These are phyloP conservation scores for Pythium guiyangense DNA, from an alignment of 352 stramenopile species.

Conservation along the genomic window DNA sequence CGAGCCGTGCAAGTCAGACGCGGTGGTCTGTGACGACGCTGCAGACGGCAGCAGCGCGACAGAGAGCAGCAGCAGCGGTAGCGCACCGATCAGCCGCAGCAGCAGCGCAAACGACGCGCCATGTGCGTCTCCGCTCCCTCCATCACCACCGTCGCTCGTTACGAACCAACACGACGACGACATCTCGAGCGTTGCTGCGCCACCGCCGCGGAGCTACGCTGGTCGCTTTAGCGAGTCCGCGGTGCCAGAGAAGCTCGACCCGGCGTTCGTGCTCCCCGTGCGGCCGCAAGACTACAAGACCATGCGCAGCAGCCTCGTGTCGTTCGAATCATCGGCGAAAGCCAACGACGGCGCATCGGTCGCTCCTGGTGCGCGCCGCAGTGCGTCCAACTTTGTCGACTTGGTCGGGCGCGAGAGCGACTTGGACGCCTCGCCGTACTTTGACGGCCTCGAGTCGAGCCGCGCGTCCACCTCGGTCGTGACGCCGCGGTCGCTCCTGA, in stretches of 20 bases:
- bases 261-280: conserved; percentile 33
- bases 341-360: conserved; percentile 10
- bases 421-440: conserved; percentile 53
- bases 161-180: conserved; percentile 1
- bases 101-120: not conserved
- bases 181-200: not conserved
- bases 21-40: not conserved
- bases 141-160: too few relatives aligned
- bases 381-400: conserved; percentile 19
- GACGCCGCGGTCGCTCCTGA: conserved; percentile 27
- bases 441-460: conserved; percentile 27
- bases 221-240: conserved; percentile 18
- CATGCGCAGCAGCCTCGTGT: conserved; percentile 57
- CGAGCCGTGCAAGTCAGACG: too few relatives aligned
- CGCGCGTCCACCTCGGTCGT: conserved; percentile 19
- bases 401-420: conserved; percentile 37
- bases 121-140: not conserved
- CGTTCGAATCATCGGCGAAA: conserved; percentile 32
- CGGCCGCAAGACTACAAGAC: conserved; percentile 20
- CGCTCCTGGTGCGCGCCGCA: too few relatives aligned
- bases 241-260: conserved; percentile 26
- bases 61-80: conserved; percentile 5
- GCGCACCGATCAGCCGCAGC: not conserved
- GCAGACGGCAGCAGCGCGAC: conserved; percentile 1
- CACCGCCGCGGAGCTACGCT: not conserved